Conservation (phyloP, 192 early-diverging fungal genomes). For the Chytriomyces confervae region DNA sequence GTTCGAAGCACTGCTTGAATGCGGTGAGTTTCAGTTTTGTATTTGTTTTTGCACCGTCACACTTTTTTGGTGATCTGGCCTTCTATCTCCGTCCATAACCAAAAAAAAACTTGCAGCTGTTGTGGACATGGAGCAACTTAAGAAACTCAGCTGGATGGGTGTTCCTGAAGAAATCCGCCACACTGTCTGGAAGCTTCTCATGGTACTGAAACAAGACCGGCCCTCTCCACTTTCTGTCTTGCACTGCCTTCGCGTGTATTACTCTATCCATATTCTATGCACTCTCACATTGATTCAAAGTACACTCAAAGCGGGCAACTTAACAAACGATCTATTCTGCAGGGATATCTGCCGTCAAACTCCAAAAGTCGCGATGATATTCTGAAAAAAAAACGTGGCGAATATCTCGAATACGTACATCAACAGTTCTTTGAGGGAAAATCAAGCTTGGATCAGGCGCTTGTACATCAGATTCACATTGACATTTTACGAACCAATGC, state of each 20-base stretch:
- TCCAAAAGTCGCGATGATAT: constrained; percentile 83
- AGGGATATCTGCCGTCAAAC: constrained; percentile 91
- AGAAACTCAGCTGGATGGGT: constrained; percentile 91
- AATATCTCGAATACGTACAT: constrained; percentile 85
- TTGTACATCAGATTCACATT: constrained; percentile 96
- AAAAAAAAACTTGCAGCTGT: constrained; percentile 43
- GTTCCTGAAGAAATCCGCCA: constrained; percentile 85
- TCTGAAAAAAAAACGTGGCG: constrained; percentile 85
- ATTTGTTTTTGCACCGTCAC: too few species aligned
- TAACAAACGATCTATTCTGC: background rate
- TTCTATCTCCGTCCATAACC: too few species aligned
- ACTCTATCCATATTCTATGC: too few species aligned
- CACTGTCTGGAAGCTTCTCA: constrained; percentile 91
- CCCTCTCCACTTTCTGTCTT: background rate
- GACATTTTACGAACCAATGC: constrained; percentile 93
- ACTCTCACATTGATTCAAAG: too few species aligned
- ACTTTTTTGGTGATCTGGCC: too few species aligned
- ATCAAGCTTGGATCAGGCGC: constrained; percentile 74
- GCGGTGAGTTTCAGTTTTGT: background rate
- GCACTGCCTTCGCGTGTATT: background rate
- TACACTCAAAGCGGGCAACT: too few species aligned
- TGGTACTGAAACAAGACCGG: constrained; percentile 52
- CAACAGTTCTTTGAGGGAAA: constrained; percentile 83
- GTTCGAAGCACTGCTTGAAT: constrained; percentile 63
- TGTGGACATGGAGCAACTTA: constrained; percentile 67